phyloP scores from a whole-genome alignment of 805 yeast genomes.

The Candida taoyuanica region DNA sequence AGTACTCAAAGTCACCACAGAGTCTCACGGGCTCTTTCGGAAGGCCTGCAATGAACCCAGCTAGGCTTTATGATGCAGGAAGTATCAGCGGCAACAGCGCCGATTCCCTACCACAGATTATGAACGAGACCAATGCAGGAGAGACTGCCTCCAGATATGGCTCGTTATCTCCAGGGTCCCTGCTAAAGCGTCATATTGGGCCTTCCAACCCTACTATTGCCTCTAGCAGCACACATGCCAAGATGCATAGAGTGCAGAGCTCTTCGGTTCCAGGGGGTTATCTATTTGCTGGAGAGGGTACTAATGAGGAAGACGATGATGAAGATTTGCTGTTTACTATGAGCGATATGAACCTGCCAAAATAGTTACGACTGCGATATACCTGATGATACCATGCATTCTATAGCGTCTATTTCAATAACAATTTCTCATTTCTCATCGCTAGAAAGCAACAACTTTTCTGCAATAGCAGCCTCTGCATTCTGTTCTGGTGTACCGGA shows the following conservation, averaged over 20 bases:
- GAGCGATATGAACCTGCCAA: constrained; percentile 65
- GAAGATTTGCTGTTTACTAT: constrained; percentile 65
- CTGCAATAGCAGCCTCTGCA: constrained; percentile 11
- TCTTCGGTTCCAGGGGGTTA: background rate
- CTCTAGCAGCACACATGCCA: constrained; percentile 29
- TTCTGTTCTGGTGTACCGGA: background rate
- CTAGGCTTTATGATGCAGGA: constrained; percentile 25
- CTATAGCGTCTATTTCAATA: too few relatives aligned
- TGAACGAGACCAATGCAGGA: constrained; percentile 3
- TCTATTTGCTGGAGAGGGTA: constrained; percentile 25
- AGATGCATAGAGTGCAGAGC: constrained; percentile 19
- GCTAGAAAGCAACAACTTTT: background rate
- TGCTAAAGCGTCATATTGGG: constrained; percentile 18
- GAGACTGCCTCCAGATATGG: constrained; percentile 14
- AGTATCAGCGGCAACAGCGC: constrained; percentile 15
- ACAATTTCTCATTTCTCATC: background rate
- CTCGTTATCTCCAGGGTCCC: constrained; percentile 22
- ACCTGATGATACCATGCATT: too few relatives aligned
- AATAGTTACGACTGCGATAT: constrained; percentile 5
- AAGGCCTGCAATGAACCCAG: constrained; percentile 26
- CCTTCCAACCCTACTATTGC: constrained; percentile 32
- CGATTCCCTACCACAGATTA: constrained; percentile 17
- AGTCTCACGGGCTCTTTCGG: constrained; percentile 10
- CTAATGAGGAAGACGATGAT: constrained; percentile 45
- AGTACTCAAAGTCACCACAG: constrained; percentile 11